phyloP scores from a whole-genome alignment of 2,329 filamentous ascomycete species.

The Aspergillus sergii region DNA sequence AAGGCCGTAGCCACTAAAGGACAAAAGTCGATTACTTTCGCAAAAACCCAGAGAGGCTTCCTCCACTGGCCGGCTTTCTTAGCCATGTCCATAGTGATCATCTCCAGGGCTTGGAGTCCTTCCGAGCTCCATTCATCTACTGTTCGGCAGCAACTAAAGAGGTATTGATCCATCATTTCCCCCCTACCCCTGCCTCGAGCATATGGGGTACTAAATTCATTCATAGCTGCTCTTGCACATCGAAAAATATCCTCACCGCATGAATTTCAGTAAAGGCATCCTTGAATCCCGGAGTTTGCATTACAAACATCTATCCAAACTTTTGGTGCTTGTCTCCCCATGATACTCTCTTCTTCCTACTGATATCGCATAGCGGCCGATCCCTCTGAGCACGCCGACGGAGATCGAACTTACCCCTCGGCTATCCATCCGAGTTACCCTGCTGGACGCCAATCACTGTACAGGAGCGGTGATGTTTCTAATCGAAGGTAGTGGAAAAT shows the following conservation, averaged over 20 bases:
- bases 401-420: conserved; percentile 72
- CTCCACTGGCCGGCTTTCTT: conserved; percentile 81
- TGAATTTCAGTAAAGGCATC: conserved; percentile 79
- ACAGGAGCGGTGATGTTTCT: conserved; percentile 90
- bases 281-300: conserved; percentile 73
- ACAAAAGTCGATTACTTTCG: conserved; percentile 80
- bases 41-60: conserved; percentile 51
- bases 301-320: conserved; percentile 72
- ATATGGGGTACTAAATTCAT: not conserved
- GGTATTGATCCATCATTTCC: conserved; percentile 35
- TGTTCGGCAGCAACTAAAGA: conserved; percentile 83
- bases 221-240: conserved; percentile 70
- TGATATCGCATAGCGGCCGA: conserved; percentile 61
- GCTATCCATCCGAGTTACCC: conserved; percentile 73
- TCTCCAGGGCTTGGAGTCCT: conserved; percentile 74
- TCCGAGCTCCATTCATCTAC: conserved; percentile 82
- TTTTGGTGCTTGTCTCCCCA: conserved; percentile 57
- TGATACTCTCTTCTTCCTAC: not conserved
- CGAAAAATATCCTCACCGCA: conserved; percentile 75
- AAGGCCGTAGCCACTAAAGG: not conserved
- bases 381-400: conserved; percentile 81
- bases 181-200: not conserved
- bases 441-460: conserved; percentile 92
- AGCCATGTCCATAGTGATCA: conserved; percentile 95
- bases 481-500: conserved; percentile 71